A percentile compares a stretch with the other conserved stretches of the same genome.
These are phyloP conservation scores for Pythium volutum DNA, from an alignment of 352 stramenopile genomes.

Conservation along the genomic window DNA sequence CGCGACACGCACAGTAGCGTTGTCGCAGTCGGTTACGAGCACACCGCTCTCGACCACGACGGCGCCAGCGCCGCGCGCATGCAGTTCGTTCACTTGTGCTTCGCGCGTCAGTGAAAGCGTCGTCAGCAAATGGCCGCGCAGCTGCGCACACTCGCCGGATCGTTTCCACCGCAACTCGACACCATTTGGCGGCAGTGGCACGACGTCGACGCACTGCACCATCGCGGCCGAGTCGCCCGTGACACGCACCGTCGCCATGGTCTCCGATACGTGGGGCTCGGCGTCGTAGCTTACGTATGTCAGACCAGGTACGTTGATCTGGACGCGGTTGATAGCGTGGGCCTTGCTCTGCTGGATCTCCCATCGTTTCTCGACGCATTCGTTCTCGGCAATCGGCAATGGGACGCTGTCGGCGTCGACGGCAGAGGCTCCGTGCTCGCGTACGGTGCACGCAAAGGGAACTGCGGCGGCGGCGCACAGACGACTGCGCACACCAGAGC, in stretches of 20 bases:
- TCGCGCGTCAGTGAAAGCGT: neutral
- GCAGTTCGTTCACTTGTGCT: conserved; percentile 8
- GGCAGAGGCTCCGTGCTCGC: neutral
- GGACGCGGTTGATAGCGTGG: conserved; percentile 6
- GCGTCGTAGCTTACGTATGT: conserved; percentile 5
- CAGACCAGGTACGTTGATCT: conserved; percentile 6
- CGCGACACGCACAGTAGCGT: conserved; percentile 6
- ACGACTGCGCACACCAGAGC: neutral
- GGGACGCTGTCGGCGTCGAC: neutral
- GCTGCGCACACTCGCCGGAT: conserved; percentile 4
- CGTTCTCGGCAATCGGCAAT: conserved; percentile 6
- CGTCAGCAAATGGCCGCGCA: conserved; percentile 14
- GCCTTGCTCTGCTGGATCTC: neutral
- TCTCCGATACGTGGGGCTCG: neutral
- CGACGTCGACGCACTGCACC: conserved; percentile 15
- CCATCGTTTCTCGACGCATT: conserved; percentile 11
- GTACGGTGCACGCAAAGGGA: conserved; percentile 8
- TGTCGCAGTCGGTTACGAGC: conserved; percentile 6
- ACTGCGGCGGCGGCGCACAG: conserved; percentile 1
- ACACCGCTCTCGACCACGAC: conserved; percentile 13
- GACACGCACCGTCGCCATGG: conserved; percentile 1
- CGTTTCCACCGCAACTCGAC: conserved; percentile 10
- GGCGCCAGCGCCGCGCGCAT: neutral
- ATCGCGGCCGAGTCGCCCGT: conserved; percentile 9
- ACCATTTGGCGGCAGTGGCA: conserved; percentile 11